Base-by-base conservation (phyloP, 2,329 filamentous ascomycete species). In the Xylaria sp. region DNA sequence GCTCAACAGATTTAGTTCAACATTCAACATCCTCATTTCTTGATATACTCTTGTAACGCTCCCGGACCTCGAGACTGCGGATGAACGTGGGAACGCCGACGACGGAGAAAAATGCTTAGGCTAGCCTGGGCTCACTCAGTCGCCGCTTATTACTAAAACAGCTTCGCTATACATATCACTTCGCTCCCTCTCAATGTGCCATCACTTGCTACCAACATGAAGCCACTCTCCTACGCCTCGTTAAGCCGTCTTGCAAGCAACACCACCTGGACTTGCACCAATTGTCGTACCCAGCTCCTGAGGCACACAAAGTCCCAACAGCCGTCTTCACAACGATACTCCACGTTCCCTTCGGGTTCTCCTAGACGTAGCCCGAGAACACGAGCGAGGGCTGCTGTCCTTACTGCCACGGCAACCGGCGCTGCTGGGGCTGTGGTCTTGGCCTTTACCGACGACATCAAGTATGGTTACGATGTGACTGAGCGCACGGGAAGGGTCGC, bases 401-500 rank as follows among this genome's bases (percentile, higher is more conserved):
- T 86, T 27, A 77, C 83, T 38, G 81, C 84, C 13, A 81, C 84
- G 5, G 77, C 80, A 1, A 81, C 83, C 15, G 81, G 78, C n/a
- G 83, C 79, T 2, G 76, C 80, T 9, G 78, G 79, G 10, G 79
- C 79, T n/a, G 78, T 79, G 6, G 76, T 78, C 3, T 70, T 86
- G 27, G 82, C 83, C 21, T 87, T 88, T 63, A 81, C 81, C 27
- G 86, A 89, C 73, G 88, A 96, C 67, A 87, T 92, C 67, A 90
- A 89, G 75, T 88, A 91, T 79, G 83, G 85, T 33, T 94, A 91
- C 73, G 86, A 89, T 54, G 90, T 91, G 10, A 85, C 85, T 2
- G 88, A 92, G 78, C 85, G 94, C 67, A 90, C 90, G 33, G 90
- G 90, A 8, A 85, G 94, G 64, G 94, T 98, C 21, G 87, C 88